phyloP scores from a whole-genome alignment of 139 green algal species.

The Edaphochlamys debaryana region DNA sequence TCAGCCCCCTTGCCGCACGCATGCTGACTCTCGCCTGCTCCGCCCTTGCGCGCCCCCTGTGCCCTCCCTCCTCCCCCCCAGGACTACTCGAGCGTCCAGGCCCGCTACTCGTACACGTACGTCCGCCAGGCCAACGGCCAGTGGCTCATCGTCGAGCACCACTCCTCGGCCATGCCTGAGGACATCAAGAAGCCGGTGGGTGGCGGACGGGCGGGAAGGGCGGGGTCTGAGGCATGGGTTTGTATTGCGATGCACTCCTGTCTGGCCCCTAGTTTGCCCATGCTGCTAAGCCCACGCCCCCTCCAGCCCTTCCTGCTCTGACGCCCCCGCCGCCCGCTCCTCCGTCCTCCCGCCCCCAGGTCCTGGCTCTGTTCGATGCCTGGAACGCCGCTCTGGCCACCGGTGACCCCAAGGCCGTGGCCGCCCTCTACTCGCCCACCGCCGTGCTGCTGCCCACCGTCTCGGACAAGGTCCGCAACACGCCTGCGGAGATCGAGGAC shows the following conservation, averaged over 20 bases:
- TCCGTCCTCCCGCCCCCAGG: no score
- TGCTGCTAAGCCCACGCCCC: no score
- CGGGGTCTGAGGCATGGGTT: no score
- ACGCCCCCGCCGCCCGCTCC: no score
- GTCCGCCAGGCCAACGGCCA: slow-evolving; percentile 5
- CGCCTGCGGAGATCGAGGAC: background rate
- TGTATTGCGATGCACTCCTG: no score
- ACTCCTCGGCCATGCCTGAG: slow-evolving; percentile 22
- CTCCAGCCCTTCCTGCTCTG: no score
- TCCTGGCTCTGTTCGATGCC: background rate
- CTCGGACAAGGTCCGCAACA: slow-evolving; percentile 14
- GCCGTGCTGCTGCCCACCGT: slow-evolving; percentile 35
- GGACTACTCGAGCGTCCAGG: background rate
- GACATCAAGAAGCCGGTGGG: background rate
- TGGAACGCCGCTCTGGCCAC: background rate
- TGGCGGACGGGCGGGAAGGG: no score
- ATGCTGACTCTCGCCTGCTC: no score
- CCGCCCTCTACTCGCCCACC: background rate
- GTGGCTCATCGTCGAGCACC: slow-evolving; percentile 33
- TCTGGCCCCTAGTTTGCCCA: no score
- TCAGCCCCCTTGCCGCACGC: no score
- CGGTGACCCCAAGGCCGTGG: background rate
- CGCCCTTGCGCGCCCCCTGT: no score
- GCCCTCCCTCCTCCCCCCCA: background rate
- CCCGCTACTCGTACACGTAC: slow-evolving; percentile 31